A percentile compares a stretch with the other conserved stretches of the same genome.
Evolutionary conservation across 331 rosid genomes (phyloP).

Genomic region (Erythrophleum ivorense): DNA sequence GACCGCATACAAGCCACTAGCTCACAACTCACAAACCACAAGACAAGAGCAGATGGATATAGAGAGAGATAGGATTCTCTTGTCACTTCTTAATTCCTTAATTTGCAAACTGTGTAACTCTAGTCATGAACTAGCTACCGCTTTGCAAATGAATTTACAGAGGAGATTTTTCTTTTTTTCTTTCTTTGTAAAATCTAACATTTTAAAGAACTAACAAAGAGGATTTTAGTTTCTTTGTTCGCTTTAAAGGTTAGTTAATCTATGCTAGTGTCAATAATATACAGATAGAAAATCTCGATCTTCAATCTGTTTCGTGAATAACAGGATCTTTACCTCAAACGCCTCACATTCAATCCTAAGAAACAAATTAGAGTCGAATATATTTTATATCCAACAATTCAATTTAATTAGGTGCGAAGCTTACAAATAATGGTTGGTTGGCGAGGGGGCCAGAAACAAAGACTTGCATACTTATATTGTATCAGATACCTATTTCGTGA

Average conservation of each 20-base stretch:
- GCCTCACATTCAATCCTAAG: background rate
- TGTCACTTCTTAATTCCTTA: background rate
- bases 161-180: too few relatives aligned
- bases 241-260: too few relatives aligned
- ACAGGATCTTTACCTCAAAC: background rate
- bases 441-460: conserved; percentile 36
- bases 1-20: conserved; percentile 28
- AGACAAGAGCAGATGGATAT: background rate
- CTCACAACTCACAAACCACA: conserved; percentile 23
- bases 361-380: conserved; percentile 4
- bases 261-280: background rate
- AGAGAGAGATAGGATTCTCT: background rate
- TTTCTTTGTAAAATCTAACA: background rate
- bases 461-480: conserved; percentile 1
- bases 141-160: background rate
- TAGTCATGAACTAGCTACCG: background rate
- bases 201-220: background rate
- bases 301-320: background rate
- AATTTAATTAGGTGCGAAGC: conserved; percentile 8
- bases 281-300: background rate
- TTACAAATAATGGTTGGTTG: conserved; percentile 34
- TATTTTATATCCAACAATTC: background rate
- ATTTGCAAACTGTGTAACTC: background rate
- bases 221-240: background rate
- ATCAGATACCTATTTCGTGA: conserved; percentile 32